phyloP scores from a whole-genome alignment of 2,329 filamentous ascomycete genomes.

The Geoglossum cookeanum region DNA sequence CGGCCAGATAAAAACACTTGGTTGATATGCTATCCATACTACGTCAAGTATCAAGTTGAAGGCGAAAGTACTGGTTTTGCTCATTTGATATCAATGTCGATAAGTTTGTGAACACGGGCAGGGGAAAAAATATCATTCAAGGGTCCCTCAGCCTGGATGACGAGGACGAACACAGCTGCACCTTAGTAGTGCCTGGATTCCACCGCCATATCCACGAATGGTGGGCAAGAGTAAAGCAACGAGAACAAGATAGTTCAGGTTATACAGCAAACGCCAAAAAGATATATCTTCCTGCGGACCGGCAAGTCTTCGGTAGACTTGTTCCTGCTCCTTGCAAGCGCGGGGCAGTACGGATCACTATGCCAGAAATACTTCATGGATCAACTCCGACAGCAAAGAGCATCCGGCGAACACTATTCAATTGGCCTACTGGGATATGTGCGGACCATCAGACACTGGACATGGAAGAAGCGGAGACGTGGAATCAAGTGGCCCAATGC shows the following conservation, averaged over 20 bases:
- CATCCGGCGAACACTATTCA: neutral
- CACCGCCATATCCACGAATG: slow-evolving; percentile 1
- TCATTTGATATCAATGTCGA: slow-evolving; percentile 1
- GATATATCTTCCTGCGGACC: neutral
- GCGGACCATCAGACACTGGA: neutral
- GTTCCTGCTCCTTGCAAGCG: neutral
- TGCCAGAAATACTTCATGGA: neutral
- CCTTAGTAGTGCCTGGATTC: neutral
- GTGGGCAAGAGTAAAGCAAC: neutral
- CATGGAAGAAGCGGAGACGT: neutral
- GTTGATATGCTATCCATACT: slow-evolving; percentile 1
- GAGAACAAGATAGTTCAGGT: neutral
- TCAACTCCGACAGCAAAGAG: neutral
- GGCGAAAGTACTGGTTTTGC: neutral
- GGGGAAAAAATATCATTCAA: neutral
- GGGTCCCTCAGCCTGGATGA: slow-evolving; percentile 1
- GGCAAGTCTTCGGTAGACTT: neutral
- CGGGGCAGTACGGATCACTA: neutral
- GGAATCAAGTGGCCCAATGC: neutral
- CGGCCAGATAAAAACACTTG: neutral
- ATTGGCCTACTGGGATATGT: neutral
- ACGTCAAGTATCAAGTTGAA: neutral
- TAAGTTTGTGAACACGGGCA: neutral
- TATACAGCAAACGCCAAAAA: slow-evolving; percentile 1
- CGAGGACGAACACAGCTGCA: neutral